Evolutionary conservation across 148 eudicot species (phyloP).

Genomic region (Spergularia bocconei): DNA sequence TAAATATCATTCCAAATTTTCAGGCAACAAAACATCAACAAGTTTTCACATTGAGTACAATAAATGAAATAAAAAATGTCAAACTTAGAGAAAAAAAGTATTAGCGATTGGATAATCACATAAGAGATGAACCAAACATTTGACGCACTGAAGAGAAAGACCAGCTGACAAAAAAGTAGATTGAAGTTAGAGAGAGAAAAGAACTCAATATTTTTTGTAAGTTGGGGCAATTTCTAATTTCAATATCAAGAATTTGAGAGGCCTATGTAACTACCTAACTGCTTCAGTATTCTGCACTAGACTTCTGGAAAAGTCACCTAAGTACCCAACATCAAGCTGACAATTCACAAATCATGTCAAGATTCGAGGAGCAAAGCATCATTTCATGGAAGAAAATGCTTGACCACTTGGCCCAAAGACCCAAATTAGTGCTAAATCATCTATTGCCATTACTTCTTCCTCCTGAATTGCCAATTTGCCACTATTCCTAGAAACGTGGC

Average conservation of each 20-base stretch:
- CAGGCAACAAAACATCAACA: not conserved
- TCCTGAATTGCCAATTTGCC: not conserved
- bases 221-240: not conserved
- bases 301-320: not conserved
- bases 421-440: not conserved
- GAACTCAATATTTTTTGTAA: not conserved
- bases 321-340: not conserved
- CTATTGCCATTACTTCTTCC: not conserved
- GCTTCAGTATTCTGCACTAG: not conserved
- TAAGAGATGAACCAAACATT: not conserved
- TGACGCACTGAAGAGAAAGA: not conserved
- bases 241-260: not conserved
- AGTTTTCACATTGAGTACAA: not conserved
- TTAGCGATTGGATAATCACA: constrained; percentile 1
- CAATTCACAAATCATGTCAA: not conserved
- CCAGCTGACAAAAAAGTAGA: not conserved
- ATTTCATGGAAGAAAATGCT: not conserved
- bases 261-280: not conserved
- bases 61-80: constrained; percentile 1
- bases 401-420: not conserved
- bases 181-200: not conserved
- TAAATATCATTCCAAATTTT: constrained; percentile 11
- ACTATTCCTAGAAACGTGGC: not conserved
- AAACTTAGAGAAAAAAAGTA: not conserved
- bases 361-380: not conserved